Base-by-base conservation (phyloP, 1,284 basidiomycete species). In the Microbotryum intermedium region DNA sequence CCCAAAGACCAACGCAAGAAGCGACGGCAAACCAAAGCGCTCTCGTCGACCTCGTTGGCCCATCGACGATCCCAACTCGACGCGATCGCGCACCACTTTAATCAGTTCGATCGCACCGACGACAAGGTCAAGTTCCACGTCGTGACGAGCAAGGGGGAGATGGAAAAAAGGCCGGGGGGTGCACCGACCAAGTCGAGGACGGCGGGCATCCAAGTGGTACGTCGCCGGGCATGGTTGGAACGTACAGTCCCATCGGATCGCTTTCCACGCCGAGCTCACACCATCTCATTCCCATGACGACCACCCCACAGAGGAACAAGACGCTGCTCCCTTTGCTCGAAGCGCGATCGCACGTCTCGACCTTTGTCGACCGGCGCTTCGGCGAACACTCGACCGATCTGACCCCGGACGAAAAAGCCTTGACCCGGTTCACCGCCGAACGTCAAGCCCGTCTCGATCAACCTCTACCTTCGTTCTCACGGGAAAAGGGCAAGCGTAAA, bases 381-480 rank as follows among this genome's bases (percentile, higher is more conserved):
- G 95, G 95, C 77, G 95, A 98, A 81, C 86, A 88, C 70, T 85
- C 98, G 70, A 85, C 92, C 2, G 82, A 83, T 11, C 84, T 98
- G 81, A 86, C 87, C 11, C 79, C 91, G 20, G 95, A 99, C 74
- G 94, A 98, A 70, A 88, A 91, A 67, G 97, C 97, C 86, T 81
- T 98, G 29, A 92, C 97, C 76, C 86, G 95, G 43, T 98, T 97
- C 74, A 97, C 92, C 6, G 82, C 83, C 62, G 94, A 97, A 74
- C 79, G 88, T 62, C 88, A 91, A 72, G 80, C 85, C 18, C 75
- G 77, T 3, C 54, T 69, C 6, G 30, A 55, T 5, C 9, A 18
- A 16, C 34, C 34, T 11, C 10, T 39, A 4, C 34, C 34, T 39
- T 3, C 34, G 1, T 29, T 50, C 39, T 57, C 65, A 13, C 59